These are phyloP conservation scores for Elsinoe fawcettii DNA, from an alignment of 2,329 filamentous ascomycete genomes.

Conservation along the genomic window DNA sequence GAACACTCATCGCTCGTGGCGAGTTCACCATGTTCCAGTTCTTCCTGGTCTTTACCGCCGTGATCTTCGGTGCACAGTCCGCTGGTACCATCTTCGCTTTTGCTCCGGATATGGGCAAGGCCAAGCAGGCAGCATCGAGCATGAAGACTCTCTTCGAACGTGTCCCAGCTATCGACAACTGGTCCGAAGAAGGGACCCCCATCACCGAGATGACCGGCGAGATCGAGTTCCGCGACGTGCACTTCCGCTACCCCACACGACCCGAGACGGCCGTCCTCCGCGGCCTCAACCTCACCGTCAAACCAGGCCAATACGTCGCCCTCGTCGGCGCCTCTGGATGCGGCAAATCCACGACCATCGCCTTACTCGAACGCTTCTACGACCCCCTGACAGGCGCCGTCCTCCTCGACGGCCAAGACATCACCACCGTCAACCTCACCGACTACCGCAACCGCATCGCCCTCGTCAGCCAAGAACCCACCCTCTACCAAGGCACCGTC, in stretches of 20 bases:
- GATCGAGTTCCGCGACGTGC: constrained; percentile 84
- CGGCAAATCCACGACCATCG: constrained; percentile 90
- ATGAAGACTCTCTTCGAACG: constrained; percentile 80
- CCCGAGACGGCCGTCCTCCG: constrained; percentile 87
- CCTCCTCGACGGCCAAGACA: constrained; percentile 74
- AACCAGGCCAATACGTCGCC: constrained; percentile 75
- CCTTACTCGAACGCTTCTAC: constrained; percentile 88
- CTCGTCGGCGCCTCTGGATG: constrained; percentile 91
- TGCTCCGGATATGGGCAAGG: constrained; percentile 88
- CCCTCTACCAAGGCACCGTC: constrained; percentile 87
- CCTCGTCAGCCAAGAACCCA: constrained; percentile 89
- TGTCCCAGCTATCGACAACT: constrained; percentile 72
- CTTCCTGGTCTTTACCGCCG: constrained; percentile 79
- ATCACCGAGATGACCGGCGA: constrained; percentile 61
- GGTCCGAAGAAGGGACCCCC: constrained; percentile 60
- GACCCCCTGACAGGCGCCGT: constrained; percentile 75
- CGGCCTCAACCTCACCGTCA: constrained; percentile 66
- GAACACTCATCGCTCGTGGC: constrained; percentile 59
- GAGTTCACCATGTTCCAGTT: constrained; percentile 80
- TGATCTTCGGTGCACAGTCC: constrained; percentile 88
- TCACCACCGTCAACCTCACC: constrained; percentile 72
- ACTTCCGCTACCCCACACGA: constrained; percentile 88
- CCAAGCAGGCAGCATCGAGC: constrained; percentile 70
- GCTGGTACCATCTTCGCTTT: constrained; percentile 85
- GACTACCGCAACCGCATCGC: constrained; percentile 78